Conservation (phyloP, 192 early-diverging fungal genomes). For the Geosiphon pyriformis region DNA sequence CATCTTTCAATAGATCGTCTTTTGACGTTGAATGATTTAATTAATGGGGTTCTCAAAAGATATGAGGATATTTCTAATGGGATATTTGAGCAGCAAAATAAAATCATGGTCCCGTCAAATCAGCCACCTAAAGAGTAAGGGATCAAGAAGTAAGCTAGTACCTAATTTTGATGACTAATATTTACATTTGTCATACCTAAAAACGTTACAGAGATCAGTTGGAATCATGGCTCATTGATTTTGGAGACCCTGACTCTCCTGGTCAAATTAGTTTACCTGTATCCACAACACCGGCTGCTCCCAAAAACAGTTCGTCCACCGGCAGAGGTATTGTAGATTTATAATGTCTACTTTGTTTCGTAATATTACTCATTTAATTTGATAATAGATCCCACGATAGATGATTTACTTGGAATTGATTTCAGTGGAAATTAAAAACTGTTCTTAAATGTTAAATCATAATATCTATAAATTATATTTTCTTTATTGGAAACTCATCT, state of each 20-base stretch:
- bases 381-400: slow-evolving; percentile 1
- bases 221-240: slow-evolving; percentile 3
- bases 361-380: not conserved
- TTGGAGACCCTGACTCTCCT: not conserved
- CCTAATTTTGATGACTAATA: not conserved
- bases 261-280: not conserved
- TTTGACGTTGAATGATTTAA: slow-evolving; percentile 66
- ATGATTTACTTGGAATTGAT: slow-evolving; percentile 17
- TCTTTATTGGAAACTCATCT: no score
- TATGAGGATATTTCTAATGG: slow-evolving; percentile 55
- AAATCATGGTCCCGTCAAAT: not conserved
- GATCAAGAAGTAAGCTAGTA: not conserved
- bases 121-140: not conserved
- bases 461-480: no score
- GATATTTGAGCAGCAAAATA: slow-evolving; percentile 22
- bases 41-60: slow-evolving; percentile 73
- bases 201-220: not conserved
- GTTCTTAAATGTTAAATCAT: no score
- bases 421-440: not conserved
- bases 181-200: not conserved
- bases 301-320: not conserved
- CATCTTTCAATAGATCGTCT: slow-evolving; percentile 44
- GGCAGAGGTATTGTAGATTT: not conserved
- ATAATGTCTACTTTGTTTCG: not conserved
- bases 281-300: not conserved